A percentile compares a stretch with the other conserved stretches of the same genome.
Evolutionary conservation across 148 eudicot species (phyloP).

Genomic region (Pouteria glomerata): DNA sequence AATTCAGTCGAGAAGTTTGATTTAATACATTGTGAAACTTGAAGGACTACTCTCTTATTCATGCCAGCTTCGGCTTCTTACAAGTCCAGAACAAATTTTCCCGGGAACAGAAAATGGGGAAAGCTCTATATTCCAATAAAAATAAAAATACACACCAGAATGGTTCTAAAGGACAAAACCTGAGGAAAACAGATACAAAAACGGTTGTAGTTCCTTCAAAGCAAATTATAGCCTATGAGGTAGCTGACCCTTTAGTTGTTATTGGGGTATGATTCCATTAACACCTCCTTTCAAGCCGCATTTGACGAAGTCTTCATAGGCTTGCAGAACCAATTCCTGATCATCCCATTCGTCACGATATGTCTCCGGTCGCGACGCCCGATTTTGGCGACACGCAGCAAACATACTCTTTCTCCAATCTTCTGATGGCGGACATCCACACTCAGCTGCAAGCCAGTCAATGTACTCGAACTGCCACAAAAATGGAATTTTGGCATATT

Average conservation of each 20-base stretch:
- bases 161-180: neutral
- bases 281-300: conserved; percentile 7
- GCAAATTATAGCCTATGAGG: neutral
- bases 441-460: conserved; percentile 74
- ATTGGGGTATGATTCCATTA: neutral
- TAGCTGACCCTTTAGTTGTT: neutral
- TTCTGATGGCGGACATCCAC: conserved; percentile 39
- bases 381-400: conserved; percentile 20
- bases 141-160: neutral
- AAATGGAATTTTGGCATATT: neutral
- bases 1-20: no score
- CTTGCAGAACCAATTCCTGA: conserved; percentile 37
- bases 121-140: neutral
- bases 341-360: conserved; percentile 89
- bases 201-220: neutral
- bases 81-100: no score
- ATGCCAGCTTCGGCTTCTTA: no score
- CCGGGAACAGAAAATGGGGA: neutral
- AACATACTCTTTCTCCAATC: conserved; percentile 90
- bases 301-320: conserved; percentile 48
- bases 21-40: no score
- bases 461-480: conserved; percentile 62
- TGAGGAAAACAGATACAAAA: neutral
- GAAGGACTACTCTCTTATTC: no score
- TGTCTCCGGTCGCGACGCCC: conserved; percentile 43